These are phyloP conservation scores for Piper longum DNA, from an alignment of 164 flowering plant genomes.

Conservation along the genomic window DNA sequence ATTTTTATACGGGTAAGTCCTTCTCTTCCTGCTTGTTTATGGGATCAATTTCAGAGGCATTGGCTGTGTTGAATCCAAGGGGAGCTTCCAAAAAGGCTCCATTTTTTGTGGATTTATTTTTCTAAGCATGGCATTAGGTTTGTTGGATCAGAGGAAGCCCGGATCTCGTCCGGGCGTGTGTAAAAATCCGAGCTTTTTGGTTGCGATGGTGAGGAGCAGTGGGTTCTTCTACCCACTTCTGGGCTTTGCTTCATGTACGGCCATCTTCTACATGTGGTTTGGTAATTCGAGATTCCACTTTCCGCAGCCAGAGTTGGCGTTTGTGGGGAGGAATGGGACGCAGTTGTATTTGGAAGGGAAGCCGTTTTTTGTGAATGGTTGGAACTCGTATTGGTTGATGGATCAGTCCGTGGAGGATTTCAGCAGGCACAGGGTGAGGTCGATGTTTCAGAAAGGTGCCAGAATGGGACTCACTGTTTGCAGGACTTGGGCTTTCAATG, in stretches of 20 bases:
- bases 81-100: too few relatives aligned
- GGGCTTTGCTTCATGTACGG: slow-evolving; percentile 58
- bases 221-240: slow-evolving; percentile 46
- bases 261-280: slow-evolving; percentile 57
- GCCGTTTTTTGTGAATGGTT: slow-evolving; percentile 69
- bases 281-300: slow-evolving; percentile 26
- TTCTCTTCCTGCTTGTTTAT: too few relatives aligned
- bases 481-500: slow-evolving; percentile 22
- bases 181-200: background rate
- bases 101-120: too few relatives aligned
- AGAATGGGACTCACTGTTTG: slow-evolving; percentile 15
- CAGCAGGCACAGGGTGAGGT: slow-evolving; percentile 18
- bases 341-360: slow-evolving; percentile 62
- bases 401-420: slow-evolving; percentile 60
- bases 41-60: too few relatives aligned
- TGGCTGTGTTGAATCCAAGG: too few relatives aligned
- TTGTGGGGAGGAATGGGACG: slow-evolving; percentile 67
- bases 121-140: too few relatives aligned
- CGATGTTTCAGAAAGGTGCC: slow-evolving; percentile 12
- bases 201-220: slow-evolving; percentile 30
- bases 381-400: slow-evolving; percentile 98
- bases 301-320: slow-evolving; percentile 26
- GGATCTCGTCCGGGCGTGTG: background rate
- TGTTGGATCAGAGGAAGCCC: too few relatives aligned
- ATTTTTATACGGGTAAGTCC: too few relatives aligned